These are phyloP conservation scores for Cochlearia excelsa DNA, from an alignment of 345 rosid species.

Conservation along the genomic window DNA sequence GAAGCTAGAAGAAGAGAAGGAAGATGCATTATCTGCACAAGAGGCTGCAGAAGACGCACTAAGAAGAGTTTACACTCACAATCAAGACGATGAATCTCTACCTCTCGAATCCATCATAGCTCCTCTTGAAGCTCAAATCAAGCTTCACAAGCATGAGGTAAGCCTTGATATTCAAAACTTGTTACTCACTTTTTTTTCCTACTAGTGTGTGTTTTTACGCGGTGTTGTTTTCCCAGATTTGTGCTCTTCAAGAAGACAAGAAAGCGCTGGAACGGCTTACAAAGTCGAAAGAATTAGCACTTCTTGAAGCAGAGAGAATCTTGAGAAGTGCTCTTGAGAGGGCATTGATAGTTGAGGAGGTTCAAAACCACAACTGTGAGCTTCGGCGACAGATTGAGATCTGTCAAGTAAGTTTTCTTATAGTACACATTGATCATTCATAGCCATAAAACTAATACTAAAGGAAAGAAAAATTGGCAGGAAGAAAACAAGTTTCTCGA, in stretches of 20 bases:
- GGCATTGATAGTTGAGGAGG: slow-evolving; percentile 88
- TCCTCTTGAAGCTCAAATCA: slow-evolving; percentile 83
- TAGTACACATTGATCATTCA: neutral
- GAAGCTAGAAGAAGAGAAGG: slow-evolving; percentile 59
- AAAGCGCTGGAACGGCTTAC: slow-evolving; percentile 88
- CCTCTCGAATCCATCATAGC: slow-evolving; percentile 71
- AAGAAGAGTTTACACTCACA: slow-evolving; percentile 62
- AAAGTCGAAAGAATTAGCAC: slow-evolving; percentile 75
- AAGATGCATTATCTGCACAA: slow-evolving; percentile 85
- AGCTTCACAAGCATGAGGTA: slow-evolving; percentile 74
- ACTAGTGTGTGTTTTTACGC: slow-evolving; percentile 8
- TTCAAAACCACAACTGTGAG: slow-evolving; percentile 88
- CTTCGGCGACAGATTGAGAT: slow-evolving; percentile 86
- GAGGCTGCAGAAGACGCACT: slow-evolving; percentile 86
- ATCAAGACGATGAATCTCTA: slow-evolving; percentile 60
- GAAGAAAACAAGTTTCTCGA: slow-evolving; percentile 91
- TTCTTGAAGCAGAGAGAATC: slow-evolving; percentile 89
- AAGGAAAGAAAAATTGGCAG: slow-evolving; percentile 32
- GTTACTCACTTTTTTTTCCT: neutral
- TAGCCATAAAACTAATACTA: neutral
- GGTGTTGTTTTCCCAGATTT: slow-evolving; percentile 43
- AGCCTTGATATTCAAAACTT: too few relatives aligned
- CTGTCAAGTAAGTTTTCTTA: slow-evolving; percentile 47
- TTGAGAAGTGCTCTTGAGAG: slow-evolving; percentile 85
- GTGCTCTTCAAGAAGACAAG: slow-evolving; percentile 68